Percentiles rank a stretch among this genome's conserved stretches.
phyloP scores from a whole-genome alignment of 768 basidiomycete genomes.

The Mycena indigotica region DNA sequence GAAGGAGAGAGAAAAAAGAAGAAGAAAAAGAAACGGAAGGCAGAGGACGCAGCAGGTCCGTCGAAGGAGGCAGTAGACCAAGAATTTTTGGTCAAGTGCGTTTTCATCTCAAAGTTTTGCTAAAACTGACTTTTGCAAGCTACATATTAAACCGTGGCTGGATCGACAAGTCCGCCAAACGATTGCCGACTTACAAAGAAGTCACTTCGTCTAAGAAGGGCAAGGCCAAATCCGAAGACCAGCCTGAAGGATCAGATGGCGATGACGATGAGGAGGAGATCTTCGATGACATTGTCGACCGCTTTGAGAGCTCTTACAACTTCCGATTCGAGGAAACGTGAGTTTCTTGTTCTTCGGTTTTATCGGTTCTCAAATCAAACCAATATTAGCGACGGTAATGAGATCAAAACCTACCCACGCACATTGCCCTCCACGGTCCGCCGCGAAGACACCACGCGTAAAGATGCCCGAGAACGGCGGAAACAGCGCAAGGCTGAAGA shows the following conservation, averaged over 20 bases:
- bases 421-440: conserved; percentile 63
- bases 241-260: conserved; percentile 29
- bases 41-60: conserved; percentile 40
- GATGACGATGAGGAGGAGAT: conserved; percentile 62
- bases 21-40: conserved; percentile 37
- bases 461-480: conserved; percentile 78
- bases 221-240: conserved; percentile 34
- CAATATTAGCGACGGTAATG: conserved; percentile 55
- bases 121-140: conserved; percentile 41
- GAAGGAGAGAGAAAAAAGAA: conserved; percentile 28
- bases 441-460: conserved; percentile 75
- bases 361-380: background rate
- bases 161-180: conserved; percentile 78
- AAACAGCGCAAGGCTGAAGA: conserved; percentile 82
- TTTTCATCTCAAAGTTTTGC: conserved; percentile 14
- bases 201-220: conserved; percentile 51
- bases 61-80: conserved; percentile 71
- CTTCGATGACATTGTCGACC: conserved; percentile 89
- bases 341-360: conserved; percentile 38
- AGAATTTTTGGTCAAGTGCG: conserved; percentile 89
- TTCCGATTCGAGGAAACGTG: conserved; percentile 97
- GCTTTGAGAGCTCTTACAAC: conserved; percentile 96
- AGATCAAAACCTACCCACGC: conserved; percentile 78
- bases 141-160: conserved; percentile 98
- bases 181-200: conserved; percentile 85